Evolutionary conservation across 1,284 basidiomycete species (phyloP).

Genomic region (Lentinula novae-zelandiae): DNA sequence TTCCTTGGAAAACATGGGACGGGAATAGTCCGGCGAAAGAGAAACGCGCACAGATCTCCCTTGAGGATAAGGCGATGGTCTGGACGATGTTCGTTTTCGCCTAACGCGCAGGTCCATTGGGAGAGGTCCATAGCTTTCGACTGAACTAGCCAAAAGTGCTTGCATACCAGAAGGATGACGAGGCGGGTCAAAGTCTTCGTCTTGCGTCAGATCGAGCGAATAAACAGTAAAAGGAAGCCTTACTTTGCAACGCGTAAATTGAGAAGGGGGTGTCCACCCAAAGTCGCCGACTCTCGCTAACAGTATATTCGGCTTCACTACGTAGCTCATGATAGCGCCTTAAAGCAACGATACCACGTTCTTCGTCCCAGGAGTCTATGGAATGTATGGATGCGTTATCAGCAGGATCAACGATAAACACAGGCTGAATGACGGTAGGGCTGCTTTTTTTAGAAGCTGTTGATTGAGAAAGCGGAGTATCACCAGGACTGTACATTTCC

Average conservation of each 20-base stretch:
- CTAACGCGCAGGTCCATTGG: constrained; percentile 62
- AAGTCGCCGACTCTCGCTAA: constrained; percentile 58
- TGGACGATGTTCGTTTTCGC: constrained; percentile 59
- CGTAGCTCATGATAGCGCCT: constrained; percentile 66
- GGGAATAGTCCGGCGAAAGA: constrained; percentile 37
- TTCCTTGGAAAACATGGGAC: constrained; percentile 16
- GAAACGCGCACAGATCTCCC: constrained; percentile 39
- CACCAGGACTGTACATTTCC: constrained; percentile 42
- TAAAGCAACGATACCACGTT: constrained; percentile 54
- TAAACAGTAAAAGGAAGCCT: constrained; percentile 25
- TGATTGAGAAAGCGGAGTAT: constrained; percentile 19
- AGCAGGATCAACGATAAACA: constrained; percentile 52
- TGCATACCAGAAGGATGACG: constrained; percentile 61
- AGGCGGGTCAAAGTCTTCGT: constrained; percentile 68
- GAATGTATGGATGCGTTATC: constrained; percentile 49
- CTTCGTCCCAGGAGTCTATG: constrained; percentile 51
- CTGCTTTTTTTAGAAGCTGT: constrained; percentile 27
- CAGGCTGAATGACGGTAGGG: constrained; percentile 35
- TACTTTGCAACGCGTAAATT: constrained; percentile 66
- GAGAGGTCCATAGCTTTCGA: constrained; percentile 64
- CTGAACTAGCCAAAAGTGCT: constrained; percentile 68
- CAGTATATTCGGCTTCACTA: constrained; percentile 63
- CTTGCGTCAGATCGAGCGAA: constrained; percentile 12
- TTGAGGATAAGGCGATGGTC: constrained; percentile 68
- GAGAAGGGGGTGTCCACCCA: constrained; percentile 77